These are phyloP conservation scores for Vanderwaltozyma tropicalis DNA, from an alignment of 805 yeast genomes.

Conservation along the genomic window DNA sequence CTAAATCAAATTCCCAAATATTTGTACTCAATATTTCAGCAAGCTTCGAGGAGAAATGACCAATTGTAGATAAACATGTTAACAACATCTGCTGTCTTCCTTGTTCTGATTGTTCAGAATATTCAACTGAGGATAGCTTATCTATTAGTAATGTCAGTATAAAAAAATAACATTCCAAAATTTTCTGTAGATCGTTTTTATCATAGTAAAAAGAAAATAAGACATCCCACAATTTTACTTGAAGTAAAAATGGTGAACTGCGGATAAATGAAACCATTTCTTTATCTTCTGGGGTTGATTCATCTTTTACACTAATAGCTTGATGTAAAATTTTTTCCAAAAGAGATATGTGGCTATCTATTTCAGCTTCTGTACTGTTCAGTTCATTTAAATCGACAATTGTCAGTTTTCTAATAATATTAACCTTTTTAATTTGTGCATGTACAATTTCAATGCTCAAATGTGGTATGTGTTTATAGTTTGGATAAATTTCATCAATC, in stretches of 20 bases:
- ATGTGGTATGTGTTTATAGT: slow-evolving; percentile 49
- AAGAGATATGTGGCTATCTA: slow-evolving; percentile 24
- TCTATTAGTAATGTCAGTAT: slow-evolving; percentile 37
- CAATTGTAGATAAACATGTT: slow-evolving; percentile 33
- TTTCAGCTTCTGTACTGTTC: slow-evolving; percentile 12
- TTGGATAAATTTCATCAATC: slow-evolving; percentile 37
- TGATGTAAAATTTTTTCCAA: slow-evolving; percentile 37
- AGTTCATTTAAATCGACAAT: slow-evolving; percentile 38
- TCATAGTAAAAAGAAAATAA: slow-evolving; percentile 46
- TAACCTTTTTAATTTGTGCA: slow-evolving; percentile 58
- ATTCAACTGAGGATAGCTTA: slow-evolving; percentile 27
- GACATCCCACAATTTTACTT: slow-evolving; percentile 65
- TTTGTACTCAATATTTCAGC: slow-evolving; percentile 31
- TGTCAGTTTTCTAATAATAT: slow-evolving; percentile 40
- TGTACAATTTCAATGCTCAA: slow-evolving; percentile 41
- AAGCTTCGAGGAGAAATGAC: slow-evolving; percentile 37
- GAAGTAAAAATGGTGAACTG: slow-evolving; percentile 54
- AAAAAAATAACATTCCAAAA: slow-evolving; percentile 41
- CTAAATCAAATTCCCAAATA: slow-evolving; percentile 4
- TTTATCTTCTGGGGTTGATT: slow-evolving; percentile 18
- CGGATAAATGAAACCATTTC: slow-evolving; percentile 55
- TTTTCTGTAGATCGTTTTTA: slow-evolving; percentile 24
- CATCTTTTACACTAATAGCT: slow-evolving; percentile 15
- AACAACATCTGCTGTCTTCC: slow-evolving; percentile 37
- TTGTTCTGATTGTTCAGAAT: slow-evolving; percentile 14